Evolutionary conservation across 2,329 filamentous ascomycete genomes (phyloP).

Genomic region (Verticillium albo-atrum): DNA sequence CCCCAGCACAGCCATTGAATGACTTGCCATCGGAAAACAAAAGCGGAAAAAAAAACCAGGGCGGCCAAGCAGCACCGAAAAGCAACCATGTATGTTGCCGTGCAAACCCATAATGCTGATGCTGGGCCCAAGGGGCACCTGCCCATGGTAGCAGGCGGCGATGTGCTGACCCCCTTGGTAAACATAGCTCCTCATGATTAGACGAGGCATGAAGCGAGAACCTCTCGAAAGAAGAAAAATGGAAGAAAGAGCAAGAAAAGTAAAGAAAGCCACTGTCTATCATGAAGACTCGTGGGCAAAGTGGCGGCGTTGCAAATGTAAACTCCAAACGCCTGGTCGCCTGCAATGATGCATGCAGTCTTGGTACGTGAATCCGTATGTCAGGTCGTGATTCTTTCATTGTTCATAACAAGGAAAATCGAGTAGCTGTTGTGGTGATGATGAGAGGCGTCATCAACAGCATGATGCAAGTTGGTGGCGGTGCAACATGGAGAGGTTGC

Average conservation of each 20-base stretch:
- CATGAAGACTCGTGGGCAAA: background rate
- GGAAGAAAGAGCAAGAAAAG: slow-evolving; percentile 1
- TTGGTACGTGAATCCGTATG: slow-evolving; percentile 12
- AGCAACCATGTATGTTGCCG: background rate
- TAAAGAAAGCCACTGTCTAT: slow-evolving; percentile 1
- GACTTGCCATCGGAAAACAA: background rate
- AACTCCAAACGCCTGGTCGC: slow-evolving; percentile 14
- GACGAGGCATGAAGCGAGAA: background rate
- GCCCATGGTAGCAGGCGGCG: slow-evolving; percentile 10
- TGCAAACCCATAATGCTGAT: slow-evolving; percentile 2
- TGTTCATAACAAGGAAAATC: background rate
- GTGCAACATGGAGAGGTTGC: background rate
- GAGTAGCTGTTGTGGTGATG: slow-evolving; percentile 6
- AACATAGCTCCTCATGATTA: background rate
- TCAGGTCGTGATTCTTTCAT: background rate
- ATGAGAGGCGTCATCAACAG: background rate
- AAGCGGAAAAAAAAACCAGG: background rate
- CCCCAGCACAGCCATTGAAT: background rate
- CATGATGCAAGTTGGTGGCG: background rate
- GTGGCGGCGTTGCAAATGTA: background rate
- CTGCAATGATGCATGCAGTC: slow-evolving; percentile 11
- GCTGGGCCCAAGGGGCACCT: slow-evolving; percentile 4
- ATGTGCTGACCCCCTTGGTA: slow-evolving; percentile 3
- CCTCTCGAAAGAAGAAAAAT: background rate
- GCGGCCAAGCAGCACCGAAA: background rate